Percentiles rank a stretch among this genome's conserved stretches.
Evolutionary conservation across 495 filamentous ascomycete species (phyloP).

Genomic region (Hyaloscypha variabilis): DNA sequence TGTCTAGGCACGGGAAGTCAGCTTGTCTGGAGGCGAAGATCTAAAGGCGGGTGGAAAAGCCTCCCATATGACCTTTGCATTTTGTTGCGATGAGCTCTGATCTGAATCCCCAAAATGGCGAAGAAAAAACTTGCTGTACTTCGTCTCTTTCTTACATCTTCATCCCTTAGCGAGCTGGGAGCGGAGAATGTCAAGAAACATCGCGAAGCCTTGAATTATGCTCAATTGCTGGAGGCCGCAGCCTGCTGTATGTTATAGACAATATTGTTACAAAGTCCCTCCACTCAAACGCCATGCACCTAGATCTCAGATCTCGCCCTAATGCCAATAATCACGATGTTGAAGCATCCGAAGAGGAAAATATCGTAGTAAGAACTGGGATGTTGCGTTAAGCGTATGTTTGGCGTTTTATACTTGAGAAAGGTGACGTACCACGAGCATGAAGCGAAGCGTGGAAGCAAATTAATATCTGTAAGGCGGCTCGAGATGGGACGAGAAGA

Average conservation of each 20-base stretch:
- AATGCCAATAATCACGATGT: background rate
- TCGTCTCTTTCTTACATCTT: too few species aligned
- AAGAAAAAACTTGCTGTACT: too few species aligned
- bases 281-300: background rate
- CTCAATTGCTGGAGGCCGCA: background rate
- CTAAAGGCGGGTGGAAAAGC: too few species aligned
- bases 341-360: background rate
- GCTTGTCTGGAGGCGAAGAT: too few species aligned
- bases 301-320: background rate
- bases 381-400: background rate
- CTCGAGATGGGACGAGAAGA: background rate
- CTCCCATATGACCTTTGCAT: too few species aligned
- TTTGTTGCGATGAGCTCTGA: too few species aligned
- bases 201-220: background rate
- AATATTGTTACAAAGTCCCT: background rate
- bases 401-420: slow-evolving; percentile 1
- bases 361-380: background rate
- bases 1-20: too few species aligned
- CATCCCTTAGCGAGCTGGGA: too few species aligned
- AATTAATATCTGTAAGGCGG: background rate
- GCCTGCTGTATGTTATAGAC: background rate
- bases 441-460: background rate
- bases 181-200: too few species aligned
- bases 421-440: background rate
- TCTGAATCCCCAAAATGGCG: too few species aligned